A percentile compares a stretch with the other conserved stretches of the same genome.
Evolutionary conservation across 2,329 filamentous ascomycete species (phyloP).

Genomic region (Furcasterigmium sp.): DNA sequence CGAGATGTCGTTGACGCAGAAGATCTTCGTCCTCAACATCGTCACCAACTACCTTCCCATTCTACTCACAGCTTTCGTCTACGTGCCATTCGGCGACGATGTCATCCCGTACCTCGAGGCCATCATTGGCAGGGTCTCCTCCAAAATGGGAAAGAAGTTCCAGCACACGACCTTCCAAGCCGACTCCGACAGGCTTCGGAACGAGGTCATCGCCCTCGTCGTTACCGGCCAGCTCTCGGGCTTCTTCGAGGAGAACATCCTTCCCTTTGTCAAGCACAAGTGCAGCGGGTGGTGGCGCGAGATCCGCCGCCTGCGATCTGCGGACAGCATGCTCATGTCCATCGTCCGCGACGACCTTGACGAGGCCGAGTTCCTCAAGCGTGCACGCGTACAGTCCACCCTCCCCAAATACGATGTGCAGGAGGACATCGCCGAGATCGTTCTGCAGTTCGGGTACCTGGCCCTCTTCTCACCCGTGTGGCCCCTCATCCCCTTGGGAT

Average conservation of each 20-base stretch:
- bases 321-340: conserved; percentile 39
- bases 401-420: conserved; percentile 68
- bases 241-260: conserved; percentile 65
- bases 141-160: conserved; percentile 42
- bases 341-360: conserved; percentile 51
- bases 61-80: conserved; percentile 72
- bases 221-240: conserved; percentile 68
- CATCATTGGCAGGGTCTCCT: conserved; percentile 45
- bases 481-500: conserved; percentile 68
- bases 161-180: conserved; percentile 52
- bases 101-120: conserved; percentile 64
- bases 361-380: conserved; percentile 58
- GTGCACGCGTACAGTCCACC: conserved; percentile 62
- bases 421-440: conserved; percentile 67
- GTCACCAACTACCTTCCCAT: conserved; percentile 76
- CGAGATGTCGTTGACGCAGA: conserved; percentile 65
- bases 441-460: conserved; percentile 69
- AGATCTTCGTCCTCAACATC: conserved; percentile 74
- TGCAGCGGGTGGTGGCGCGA: conserved; percentile 39
- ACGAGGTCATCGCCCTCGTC: conserved; percentile 71
- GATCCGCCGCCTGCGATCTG: conserved; percentile 25
- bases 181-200: conserved; percentile 59
- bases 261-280: conserved; percentile 63
- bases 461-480: conserved; percentile 70
- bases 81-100: conserved; percentile 66